phyloP scores from a whole-genome alignment of 2,329 filamentous ascomycete genomes.

The Neurospora sp. region DNA sequence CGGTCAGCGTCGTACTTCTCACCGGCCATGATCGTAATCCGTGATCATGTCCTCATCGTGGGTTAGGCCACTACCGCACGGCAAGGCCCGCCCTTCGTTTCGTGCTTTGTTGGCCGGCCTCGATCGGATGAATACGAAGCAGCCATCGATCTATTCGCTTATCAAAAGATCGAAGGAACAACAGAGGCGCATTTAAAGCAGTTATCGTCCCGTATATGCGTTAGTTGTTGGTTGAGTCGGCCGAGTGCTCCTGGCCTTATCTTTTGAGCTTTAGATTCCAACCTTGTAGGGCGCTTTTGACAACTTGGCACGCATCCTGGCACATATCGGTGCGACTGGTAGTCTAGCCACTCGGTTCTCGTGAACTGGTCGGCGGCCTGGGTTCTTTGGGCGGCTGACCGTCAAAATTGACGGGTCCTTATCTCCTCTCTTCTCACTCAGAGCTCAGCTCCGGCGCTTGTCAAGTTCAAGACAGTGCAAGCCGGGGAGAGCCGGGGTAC shows the following conservation, averaged over 20 bases:
- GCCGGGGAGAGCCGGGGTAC: neutral
- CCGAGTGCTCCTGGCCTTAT: neutral
- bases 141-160: neutral
- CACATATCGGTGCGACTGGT: neutral
- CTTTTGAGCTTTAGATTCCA: neutral
- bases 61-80: neutral
- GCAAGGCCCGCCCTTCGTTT: neutral
- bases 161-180: neutral
- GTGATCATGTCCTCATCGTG: neutral
- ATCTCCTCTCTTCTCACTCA: neutral
- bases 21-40: neutral
- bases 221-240: neutral
- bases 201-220: neutral
- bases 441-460: neutral
- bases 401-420: neutral
- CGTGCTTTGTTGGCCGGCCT: neutral
- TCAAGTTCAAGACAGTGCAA: neutral
- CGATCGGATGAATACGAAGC: neutral
- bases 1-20: neutral
- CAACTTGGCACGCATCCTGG: neutral
- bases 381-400: neutral
- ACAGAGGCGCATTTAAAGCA: neutral
- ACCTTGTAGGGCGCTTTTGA: neutral
- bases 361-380: neutral
- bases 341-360: neutral